Conservation (phyloP, 2,329 filamentous ascomycete genomes). For the Curvularia sp. region DNA sequence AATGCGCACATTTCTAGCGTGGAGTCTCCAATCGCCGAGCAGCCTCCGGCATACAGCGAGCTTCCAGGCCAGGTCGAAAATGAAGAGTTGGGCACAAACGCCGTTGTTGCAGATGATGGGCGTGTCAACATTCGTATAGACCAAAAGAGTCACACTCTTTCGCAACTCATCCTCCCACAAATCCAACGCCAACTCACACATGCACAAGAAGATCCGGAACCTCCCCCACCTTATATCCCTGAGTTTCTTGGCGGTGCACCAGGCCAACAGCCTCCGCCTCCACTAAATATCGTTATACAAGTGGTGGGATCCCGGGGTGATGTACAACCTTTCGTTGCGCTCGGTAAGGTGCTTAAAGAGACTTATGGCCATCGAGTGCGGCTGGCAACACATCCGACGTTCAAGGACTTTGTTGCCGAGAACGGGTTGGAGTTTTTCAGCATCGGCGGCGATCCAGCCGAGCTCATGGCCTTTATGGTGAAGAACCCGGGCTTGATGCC, state of each 20-base stretch:
- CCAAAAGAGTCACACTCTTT: constrained; percentile 47
- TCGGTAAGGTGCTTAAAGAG: constrained; percentile 58
- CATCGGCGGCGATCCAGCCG: constrained; percentile 58
- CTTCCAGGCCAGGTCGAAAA: constrained; percentile 52
- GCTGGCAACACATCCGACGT: constrained; percentile 34
- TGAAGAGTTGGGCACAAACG: constrained; percentile 55
- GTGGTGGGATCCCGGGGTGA: constrained; percentile 62
- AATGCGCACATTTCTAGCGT: constrained; percentile 23
- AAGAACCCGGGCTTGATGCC: constrained; percentile 88
- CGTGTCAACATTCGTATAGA: constrained; percentile 53
- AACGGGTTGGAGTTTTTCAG: constrained; percentile 61
- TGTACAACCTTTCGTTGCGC: constrained; percentile 66
- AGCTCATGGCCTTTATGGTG: constrained; percentile 80
- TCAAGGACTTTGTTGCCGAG: constrained; percentile 55
- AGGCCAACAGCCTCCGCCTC: constrained; percentile 60
- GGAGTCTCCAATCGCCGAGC: constrained; percentile 24
- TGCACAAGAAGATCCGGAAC: constrained; percentile 59
- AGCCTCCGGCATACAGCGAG: constrained; percentile 52
- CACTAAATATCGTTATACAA: constrained; percentile 59
- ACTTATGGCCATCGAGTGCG: constrained; percentile 40
- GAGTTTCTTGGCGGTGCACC: constrained; percentile 72
- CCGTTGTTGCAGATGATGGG: constrained; percentile 49
- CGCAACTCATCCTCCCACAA: constrained; percentile 48
- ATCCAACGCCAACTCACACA: constrained; percentile 48
- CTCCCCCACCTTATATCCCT: constrained; percentile 74